phyloP scores from a whole-genome alignment of 2,329 filamentous ascomycete species.

The Cadophora luteo-olivacea region DNA sequence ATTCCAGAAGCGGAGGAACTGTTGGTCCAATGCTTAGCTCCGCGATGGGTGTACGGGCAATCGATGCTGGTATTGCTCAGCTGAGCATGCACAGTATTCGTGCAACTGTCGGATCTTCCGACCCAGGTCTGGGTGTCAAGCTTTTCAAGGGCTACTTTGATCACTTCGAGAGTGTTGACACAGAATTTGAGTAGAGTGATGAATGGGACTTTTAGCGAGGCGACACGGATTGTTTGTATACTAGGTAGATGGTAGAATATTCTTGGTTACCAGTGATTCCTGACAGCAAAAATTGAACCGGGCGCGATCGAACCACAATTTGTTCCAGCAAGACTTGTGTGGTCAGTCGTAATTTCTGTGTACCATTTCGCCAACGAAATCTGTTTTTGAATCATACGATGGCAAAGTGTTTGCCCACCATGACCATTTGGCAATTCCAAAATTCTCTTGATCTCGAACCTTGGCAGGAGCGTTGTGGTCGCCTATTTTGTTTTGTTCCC shows the following conservation, averaged over 20 bases:
- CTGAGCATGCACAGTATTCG: constrained; percentile 93
- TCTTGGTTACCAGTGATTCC: neutral
- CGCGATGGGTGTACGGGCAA: constrained; percentile 79
- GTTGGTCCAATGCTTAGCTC: constrained; percentile 91
- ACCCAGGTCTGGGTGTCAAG: constrained; percentile 28
- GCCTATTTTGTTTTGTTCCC: neutral
- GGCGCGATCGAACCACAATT: neutral
- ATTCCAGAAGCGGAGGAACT: constrained; percentile 86
- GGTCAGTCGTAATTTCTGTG: neutral
- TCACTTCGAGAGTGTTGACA: constrained; percentile 27
- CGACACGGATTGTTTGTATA: neutral
- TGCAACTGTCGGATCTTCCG: constrained; percentile 80
- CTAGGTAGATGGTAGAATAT: constrained; percentile 1
- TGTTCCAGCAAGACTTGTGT: neutral
- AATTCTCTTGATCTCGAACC: neutral
- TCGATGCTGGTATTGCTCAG: constrained; percentile 90
- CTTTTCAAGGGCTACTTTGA: constrained; percentile 29
- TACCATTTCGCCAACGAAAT: neutral
- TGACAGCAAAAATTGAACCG: neutral
- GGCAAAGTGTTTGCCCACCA: neutral
- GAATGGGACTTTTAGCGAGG: neutral
- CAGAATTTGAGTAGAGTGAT: constrained; percentile 22
- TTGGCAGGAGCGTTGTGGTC: neutral
- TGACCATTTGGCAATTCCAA: neutral
- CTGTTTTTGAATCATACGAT: neutral